Evolutionary conservation across 805 yeast genomes (phyloP).

Genomic region (Candida morakotiae): DNA sequence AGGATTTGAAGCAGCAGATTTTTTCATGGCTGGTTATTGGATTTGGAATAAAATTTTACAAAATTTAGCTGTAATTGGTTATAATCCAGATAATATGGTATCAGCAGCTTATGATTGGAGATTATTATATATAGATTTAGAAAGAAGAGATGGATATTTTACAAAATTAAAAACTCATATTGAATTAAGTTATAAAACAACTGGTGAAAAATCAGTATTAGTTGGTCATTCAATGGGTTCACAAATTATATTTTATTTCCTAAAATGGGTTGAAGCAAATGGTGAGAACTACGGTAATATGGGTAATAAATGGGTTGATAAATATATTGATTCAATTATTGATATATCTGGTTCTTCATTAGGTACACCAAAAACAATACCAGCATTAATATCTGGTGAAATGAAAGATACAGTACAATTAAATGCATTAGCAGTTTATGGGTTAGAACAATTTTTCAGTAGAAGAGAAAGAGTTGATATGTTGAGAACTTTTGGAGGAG

Average conservation of each 20-base stretch:
- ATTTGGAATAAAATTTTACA: conserved; percentile 96
- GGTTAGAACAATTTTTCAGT: conserved; percentile 89
- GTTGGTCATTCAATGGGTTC: conserved; percentile 97
- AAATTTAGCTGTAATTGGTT: conserved; percentile 89
- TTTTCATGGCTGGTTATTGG: conserved; percentile 97
- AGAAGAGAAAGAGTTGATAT: conserved; percentile 84
- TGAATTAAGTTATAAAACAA: conserved; percentile 51
- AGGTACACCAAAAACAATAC: conserved; percentile 93
- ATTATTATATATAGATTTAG: conserved; percentile 82
- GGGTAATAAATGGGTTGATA: conserved; percentile 86
- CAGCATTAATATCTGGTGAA: conserved; percentile 93
- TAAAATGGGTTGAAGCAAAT: conserved; percentile 94
- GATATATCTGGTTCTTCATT: conserved; percentile 87
- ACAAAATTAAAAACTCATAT: conserved; percentile 68
- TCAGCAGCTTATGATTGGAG: conserved; percentile 98
- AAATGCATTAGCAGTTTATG: conserved; percentile 89
- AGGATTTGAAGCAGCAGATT: conserved; percentile 96
- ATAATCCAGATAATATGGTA: conserved; percentile 85
- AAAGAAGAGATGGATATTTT: conserved; percentile 82
- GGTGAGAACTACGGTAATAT: conserved; percentile 85
- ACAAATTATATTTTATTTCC: conserved; percentile 79
- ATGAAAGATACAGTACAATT: conserved; percentile 97
- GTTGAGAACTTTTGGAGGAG: conserved; percentile 86
- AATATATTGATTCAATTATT: conserved; percentile 72
- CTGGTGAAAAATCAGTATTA: conserved; percentile 67